Evolutionary conservation across 2,329 filamentous ascomycete species (phyloP).

Genomic region (Microsporum canis): DNA sequence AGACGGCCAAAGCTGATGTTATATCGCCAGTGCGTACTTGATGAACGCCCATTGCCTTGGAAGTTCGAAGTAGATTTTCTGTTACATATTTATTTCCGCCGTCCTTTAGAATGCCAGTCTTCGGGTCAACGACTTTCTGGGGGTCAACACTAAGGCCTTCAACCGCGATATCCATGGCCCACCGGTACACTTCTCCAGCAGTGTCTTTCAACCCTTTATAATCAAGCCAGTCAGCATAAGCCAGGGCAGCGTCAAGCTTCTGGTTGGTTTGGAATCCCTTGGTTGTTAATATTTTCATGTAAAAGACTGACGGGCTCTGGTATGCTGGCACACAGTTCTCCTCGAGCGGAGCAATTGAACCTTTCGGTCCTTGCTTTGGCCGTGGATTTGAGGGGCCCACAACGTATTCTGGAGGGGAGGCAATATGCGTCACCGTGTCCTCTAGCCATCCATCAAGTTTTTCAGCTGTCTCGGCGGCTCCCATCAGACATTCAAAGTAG

Average conservation of each 20-base stretch:
- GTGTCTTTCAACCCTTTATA: constrained; percentile 57
- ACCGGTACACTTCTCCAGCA: constrained; percentile 60
- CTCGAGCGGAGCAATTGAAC: constrained; percentile 50
- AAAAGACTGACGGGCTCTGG: constrained; percentile 61
- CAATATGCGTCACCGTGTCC: constrained; percentile 54
- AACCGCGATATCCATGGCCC: constrained; percentile 64
- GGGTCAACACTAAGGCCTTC: constrained; percentile 39
- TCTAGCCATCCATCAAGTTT: constrained; percentile 68
- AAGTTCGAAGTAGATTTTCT: constrained; percentile 60
- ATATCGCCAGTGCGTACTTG: constrained; percentile 59
- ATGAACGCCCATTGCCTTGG: constrained; percentile 69
- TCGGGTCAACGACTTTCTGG: constrained; percentile 45
- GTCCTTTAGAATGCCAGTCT: constrained; percentile 55
- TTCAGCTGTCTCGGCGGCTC: constrained; percentile 63
- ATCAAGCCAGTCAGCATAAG: constrained; percentile 75
- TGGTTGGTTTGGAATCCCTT: constrained; percentile 69
- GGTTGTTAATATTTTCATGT: constrained; percentile 70
- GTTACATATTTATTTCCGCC: constrained; percentile 46
- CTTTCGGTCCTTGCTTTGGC: constrained; percentile 57
- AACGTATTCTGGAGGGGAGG: constrained; percentile 62
- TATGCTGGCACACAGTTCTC: constrained; percentile 63
- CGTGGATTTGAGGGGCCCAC: constrained; percentile 73
- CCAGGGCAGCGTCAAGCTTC: constrained; percentile 66
- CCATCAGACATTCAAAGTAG: constrained; percentile 74
- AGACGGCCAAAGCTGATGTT: constrained; percentile 63